Conservation (phyloP, 1,284 basidiomycete species). For the Volvariella surrecta region DNA sequence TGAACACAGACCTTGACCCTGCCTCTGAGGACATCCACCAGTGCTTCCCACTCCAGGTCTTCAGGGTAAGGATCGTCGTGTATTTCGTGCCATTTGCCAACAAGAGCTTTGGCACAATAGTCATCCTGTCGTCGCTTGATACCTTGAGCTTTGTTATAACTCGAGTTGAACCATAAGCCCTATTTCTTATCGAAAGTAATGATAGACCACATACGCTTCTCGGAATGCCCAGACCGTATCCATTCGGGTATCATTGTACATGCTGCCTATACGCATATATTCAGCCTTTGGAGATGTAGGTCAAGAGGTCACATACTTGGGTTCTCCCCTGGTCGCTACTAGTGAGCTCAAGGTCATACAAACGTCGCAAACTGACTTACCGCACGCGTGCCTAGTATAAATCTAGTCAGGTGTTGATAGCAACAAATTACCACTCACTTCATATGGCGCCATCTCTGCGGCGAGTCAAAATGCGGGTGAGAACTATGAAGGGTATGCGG, state of each 20-base stretch:
- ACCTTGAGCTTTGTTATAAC: constrained; percentile 60
- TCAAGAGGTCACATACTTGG: constrained; percentile 22
- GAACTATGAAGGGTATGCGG: constrained; percentile 35
- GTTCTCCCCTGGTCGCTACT: constrained; percentile 30
- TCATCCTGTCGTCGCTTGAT: constrained; percentile 67
- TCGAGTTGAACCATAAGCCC: constrained; percentile 13
- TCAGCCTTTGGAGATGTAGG: not conserved
- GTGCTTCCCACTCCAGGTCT: constrained; percentile 70
- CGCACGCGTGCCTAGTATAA: constrained; percentile 45
- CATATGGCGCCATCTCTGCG: constrained; percentile 46
- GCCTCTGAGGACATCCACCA: constrained; percentile 78
- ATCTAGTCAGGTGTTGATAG: not conserved
- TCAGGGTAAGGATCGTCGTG: constrained; percentile 56
- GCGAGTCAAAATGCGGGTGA: constrained; percentile 27
- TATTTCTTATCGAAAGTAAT: not conserved
- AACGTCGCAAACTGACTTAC: constrained; percentile 21
- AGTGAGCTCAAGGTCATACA: constrained; percentile 1
- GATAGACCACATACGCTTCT: constrained; percentile 26
- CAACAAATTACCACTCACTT: constrained; percentile 29
- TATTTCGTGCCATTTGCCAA: constrained; percentile 49
- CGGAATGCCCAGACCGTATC: constrained; percentile 54
- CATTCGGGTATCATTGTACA: constrained; percentile 41
- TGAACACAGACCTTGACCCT: constrained; percentile 48
- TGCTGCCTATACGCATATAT: constrained; percentile 24
- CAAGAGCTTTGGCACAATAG: constrained; percentile 48